phyloP scores from a whole-genome alignment of 2,329 filamentous ascomycete genomes.

The Pseudogymnoascus pannorum region DNA sequence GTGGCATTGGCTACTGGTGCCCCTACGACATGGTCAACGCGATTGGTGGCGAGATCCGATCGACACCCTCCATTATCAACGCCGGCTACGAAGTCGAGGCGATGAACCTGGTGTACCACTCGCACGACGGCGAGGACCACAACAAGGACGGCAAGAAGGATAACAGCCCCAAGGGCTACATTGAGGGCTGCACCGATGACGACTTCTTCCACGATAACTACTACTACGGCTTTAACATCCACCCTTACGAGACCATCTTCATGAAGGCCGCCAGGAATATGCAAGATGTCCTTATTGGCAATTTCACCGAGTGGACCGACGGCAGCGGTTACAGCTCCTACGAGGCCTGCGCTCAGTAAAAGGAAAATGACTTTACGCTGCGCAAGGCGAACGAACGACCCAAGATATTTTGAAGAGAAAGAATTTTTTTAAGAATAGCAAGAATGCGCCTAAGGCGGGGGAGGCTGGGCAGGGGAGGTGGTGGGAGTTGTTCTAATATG shows the following conservation, averaged over 20 bases:
- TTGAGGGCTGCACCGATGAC: conserved; percentile 21
- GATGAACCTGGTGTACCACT: conserved; percentile 6
- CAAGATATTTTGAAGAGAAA: not conserved
- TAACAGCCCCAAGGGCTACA: conserved; percentile 14
- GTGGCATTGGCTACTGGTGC: conserved; percentile 7
- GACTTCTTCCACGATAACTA: conserved; percentile 24
- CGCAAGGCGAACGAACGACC: not conserved
- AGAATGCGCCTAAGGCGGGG: not conserved
- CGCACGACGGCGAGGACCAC: conserved; percentile 5
- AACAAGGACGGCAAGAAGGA: conserved; percentile 6
- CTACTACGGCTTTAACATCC: conserved; percentile 31
- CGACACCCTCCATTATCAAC: not conserved
- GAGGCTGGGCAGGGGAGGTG: not conserved
- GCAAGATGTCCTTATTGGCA: conserved; percentile 23
- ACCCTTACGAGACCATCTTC: conserved; percentile 35
- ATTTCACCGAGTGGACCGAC: conserved; percentile 26
- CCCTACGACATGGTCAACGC: conserved; percentile 8
- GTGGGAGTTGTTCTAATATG: conserved; percentile 2
- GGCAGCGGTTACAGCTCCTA: conserved; percentile 6
- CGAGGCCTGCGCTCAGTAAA: not conserved
- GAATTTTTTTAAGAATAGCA: not conserved
- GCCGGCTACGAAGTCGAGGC: conserved; percentile 9
- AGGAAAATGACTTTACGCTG: not conserved
- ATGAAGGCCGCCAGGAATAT: conserved; percentile 30
- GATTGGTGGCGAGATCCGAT: not conserved